Conservation (phyloP, 169 alveolate genomes). For the Plasmodium vinckei region DNA sequence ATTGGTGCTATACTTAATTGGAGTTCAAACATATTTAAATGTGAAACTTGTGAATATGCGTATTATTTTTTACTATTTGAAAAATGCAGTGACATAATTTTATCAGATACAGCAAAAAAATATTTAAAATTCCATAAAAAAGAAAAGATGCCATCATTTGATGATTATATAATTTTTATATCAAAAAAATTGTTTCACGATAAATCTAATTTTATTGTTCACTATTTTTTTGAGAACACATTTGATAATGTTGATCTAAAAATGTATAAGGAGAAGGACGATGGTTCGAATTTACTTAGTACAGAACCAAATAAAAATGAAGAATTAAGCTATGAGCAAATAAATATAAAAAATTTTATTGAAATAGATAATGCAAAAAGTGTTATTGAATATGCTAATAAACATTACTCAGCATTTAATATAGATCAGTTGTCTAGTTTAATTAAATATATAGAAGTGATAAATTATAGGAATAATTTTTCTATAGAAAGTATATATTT, state of each 20-base stretch:
- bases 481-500: slow-evolving; percentile 40
- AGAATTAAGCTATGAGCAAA: slow-evolving; percentile 9
- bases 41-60: slow-evolving; percentile 22
- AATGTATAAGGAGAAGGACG: background rate
- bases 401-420: slow-evolving; percentile 27
- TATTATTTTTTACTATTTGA: slow-evolving; percentile 40
- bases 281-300: background rate
- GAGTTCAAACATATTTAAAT: slow-evolving; percentile 30
- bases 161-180: slow-evolving; percentile 38
- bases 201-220: background rate
- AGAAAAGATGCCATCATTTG: slow-evolving; percentile 29
- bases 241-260: background rate
- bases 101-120: slow-evolving; percentile 44
- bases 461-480: slow-evolving; percentile 4
- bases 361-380: slow-evolving; percentile 1
- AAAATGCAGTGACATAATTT: slow-evolving; percentile 26
- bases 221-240: background rate
- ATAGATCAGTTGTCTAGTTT: slow-evolving; percentile 22
- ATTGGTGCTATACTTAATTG: slow-evolving; percentile 34
- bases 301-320: background rate
- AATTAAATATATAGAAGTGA: slow-evolving; percentile 14
- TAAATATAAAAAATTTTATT: background rate
- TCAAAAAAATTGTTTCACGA: slow-evolving; percentile 29
- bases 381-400: slow-evolving; percentile 29
- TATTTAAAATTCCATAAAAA: slow-evolving; percentile 24